These are phyloP conservation scores for Aureobasidium sp. DNA, from an alignment of 2,329 filamentous ascomycete genomes.

Conservation along the genomic window DNA sequence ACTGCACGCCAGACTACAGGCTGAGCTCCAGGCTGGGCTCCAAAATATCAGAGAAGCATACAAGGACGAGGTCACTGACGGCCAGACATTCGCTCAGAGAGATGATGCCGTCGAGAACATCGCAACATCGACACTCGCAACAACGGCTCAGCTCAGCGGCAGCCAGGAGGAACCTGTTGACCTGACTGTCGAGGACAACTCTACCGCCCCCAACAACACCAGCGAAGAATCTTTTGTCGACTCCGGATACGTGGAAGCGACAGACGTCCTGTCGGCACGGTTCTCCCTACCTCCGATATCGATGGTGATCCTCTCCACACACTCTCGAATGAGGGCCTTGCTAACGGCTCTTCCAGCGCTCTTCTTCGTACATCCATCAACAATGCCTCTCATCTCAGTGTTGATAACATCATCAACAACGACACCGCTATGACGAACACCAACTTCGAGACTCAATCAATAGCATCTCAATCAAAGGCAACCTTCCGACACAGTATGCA, in stretches of 20 bases:
- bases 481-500: neutral
- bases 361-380: neutral
- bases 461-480: neutral
- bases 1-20: neutral
- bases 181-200: neutral
- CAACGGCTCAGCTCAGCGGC: neutral
- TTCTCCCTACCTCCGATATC: neutral
- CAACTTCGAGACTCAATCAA: too few species aligned
- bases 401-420: neutral
- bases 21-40: neutral
- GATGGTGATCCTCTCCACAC: neutral
- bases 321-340: too few species aligned
- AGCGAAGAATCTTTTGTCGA: neutral
- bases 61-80: neutral
- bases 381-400: neutral
- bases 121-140: neutral
- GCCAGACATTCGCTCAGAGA: neutral
- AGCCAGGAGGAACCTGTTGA: neutral
- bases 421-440: neutral
- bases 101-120: neutral
- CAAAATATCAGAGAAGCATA: neutral
- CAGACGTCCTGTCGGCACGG: neutral
- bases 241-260: too few species aligned
- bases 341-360: neutral
- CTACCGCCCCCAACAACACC: neutral